Evolutionary conservation across 2,329 filamentous ascomycete genomes (phyloP), one percentile per base, ranked within the genome.

Genomic region (Colletotrichum theobromicola): DNA sequence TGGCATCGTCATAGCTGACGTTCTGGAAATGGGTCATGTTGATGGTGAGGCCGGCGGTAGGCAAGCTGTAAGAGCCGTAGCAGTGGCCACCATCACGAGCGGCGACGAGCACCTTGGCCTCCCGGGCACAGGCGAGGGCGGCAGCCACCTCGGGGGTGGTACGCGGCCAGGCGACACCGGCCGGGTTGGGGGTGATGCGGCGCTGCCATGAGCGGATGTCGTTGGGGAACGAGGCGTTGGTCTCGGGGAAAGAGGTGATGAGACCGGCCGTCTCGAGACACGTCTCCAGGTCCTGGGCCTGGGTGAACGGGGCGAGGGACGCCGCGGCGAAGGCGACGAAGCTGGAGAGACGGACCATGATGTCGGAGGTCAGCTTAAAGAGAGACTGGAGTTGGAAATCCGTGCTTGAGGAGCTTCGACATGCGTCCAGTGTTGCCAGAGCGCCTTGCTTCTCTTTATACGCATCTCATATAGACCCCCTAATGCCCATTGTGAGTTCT

Each of bases 11-110:
- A 18, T 70, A 75, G 28, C 46, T 69, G 66, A 75, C 66, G 13
- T 73, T 60, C 34, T 73, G 65, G 66, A 76, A 76, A 32, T 75
- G 30, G 21, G 72, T 67, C 65, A 76, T 66, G 66, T 70, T 76
- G 62, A 76, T 46, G 30, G 70, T 75, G 7, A 76, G 73, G 24
- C 74, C 74, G 32, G 64, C 75, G 2, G 72, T 63, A 16, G 72
- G 72, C 35, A 75, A 65, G 21, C 60, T 64, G 65, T 69, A 75
- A 13, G 67, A 74, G 63, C 68, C 67, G 32, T 75, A 76, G 55
- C 72, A 76, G 69, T 76, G 73, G 37, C 67, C 72, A 4, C 65
- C 68, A 16, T 74, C 75, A n/a, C 74, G 72, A 57, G 75, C 67
- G 42, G 69, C 68, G 15, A 72, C 75, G 28, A 70, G 70, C 16